Evolutionary conservation across 176 grass and related monocot species (phyloP).

Genomic region (Hordeum vulgare): MorexV3_pseudomolecules_assembly NC_058519.1:430011017-430011516

Average conservation of each 20-base stretch:
- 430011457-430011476: constrained; percentile 17
- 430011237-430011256: background rate
- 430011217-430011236: background rate
- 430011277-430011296: constrained; percentile 1
- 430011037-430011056: background rate
- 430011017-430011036: background rate
- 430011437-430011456: constrained; percentile 22
- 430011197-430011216: background rate
- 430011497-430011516: constrained; percentile 23
- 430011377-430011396: constrained; percentile 41
- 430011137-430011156: no score
- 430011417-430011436: constrained; percentile 17
- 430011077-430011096: background rate
- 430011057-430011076: background rate
- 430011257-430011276: background rate
- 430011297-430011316: background rate
- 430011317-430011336: constrained; percentile 10
- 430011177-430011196: background rate
- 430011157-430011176: background rate
- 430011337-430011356: background rate
- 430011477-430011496: constrained; percentile 6
- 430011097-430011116: background rate
- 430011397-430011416: constrained; percentile 13
- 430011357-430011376: background rate
- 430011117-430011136: background rate